Conservation (phyloP, 805 yeast genomes). For the Saturnispora serradocipensis region DNA sequence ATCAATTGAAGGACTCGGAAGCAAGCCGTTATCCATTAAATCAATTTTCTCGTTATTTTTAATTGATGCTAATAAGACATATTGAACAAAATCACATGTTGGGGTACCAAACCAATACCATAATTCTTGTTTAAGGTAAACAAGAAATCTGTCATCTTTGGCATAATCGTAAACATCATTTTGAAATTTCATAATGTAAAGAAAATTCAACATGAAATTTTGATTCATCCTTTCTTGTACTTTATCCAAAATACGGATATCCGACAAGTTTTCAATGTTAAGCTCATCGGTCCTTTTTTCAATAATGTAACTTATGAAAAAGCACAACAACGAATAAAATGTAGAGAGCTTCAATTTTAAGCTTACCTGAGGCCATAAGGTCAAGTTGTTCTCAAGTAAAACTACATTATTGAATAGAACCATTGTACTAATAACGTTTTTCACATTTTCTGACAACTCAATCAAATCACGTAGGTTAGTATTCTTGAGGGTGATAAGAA, state of each 20-base stretch:
- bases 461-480: neutral
- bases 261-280: neutral
- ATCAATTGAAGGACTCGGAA: neutral
- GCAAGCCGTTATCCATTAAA: neutral
- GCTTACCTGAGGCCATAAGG: constrained; percentile 3
- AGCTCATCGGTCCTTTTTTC: neutral
- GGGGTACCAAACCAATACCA: constrained; percentile 1
- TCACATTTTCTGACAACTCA: neutral
- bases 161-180: neutral
- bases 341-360: constrained; percentile 5
- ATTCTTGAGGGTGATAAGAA: neutral
- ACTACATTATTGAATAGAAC: neutral
- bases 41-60: neutral
- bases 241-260: neutral
- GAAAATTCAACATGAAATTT: neutral
- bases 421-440: neutral
- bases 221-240: neutral
- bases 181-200: constrained; percentile 3
- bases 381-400: constrained; percentile 2
- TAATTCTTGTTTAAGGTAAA: neutral
- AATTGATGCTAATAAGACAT: neutral
- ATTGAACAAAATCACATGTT: neutral
- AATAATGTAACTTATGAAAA: neutral
- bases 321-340: neutral
- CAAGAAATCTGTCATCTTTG: neutral